Conservation (phyloP, 108 stramenopile genomes). For the Poteriospumella lacustris region DNA sequence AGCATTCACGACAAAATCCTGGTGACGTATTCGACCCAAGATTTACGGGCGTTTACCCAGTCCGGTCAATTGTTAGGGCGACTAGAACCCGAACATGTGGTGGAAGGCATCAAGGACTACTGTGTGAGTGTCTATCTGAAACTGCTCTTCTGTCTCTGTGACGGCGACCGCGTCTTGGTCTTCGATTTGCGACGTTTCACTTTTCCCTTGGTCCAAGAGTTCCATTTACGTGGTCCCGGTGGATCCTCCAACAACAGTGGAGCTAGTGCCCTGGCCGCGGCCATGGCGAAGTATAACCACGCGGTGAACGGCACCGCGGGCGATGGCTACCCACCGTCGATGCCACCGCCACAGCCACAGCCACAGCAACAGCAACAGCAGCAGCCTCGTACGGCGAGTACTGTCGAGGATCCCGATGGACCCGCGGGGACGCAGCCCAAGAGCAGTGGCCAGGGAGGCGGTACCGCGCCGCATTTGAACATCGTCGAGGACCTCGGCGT, state of each 20-base stretch:
- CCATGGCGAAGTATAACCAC: neutral
- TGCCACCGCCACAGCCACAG: too few species aligned
- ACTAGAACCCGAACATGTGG: constrained; percentile 18
- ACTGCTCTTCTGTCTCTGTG: constrained; percentile 18
- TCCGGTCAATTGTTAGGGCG: neutral
- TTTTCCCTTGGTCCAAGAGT: neutral
- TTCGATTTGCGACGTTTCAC: neutral
- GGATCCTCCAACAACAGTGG: too few species aligned
- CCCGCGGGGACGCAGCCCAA: too few species aligned
- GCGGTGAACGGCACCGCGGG: too few species aligned
- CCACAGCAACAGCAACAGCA: too few species aligned
- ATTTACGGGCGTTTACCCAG: neutral
- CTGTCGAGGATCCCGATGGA: neutral
- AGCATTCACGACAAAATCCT: neutral
- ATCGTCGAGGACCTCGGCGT: neutral
- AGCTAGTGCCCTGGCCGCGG: too few species aligned
- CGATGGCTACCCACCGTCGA: too few species aligned
- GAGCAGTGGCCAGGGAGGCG: neutral
- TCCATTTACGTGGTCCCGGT: neutral
- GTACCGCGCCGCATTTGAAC: neutral
- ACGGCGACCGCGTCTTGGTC: neutral
- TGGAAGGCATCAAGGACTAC: neutral
- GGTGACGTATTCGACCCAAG: neutral
- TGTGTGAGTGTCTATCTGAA: constrained; percentile 13
- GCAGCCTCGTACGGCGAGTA: too few species aligned